A percentile compares a stretch with the other conserved stretches of the same genome.
Evolutionary conservation across 2,329 filamentous ascomycete genomes (phyloP).

Genomic region (Penicillium sp.): DNA sequence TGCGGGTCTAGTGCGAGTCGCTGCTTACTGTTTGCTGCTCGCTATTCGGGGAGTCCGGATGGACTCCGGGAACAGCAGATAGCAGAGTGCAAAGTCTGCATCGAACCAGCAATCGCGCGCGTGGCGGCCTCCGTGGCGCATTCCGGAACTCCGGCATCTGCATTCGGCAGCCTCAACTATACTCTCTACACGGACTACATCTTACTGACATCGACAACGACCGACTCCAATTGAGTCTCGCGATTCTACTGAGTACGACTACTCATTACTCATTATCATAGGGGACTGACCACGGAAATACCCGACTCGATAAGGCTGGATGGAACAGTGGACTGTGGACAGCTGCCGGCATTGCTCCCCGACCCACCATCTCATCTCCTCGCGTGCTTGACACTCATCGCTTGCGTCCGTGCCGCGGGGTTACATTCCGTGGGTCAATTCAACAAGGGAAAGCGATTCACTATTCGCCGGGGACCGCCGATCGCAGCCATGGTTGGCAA

Average conservation of each 20-base stretch:
- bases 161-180: background rate
- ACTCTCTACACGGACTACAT: background rate
- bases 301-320: background rate
- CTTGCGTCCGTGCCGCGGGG: constrained; percentile 19
- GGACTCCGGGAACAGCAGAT: constrained; percentile 1
- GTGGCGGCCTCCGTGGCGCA: constrained; percentile 1
- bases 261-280: too few relatives aligned
- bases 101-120: background rate
- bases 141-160: constrained; percentile 2
- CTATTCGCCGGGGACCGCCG: constrained; percentile 18
- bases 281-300: too few relatives aligned
- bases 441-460: background rate
- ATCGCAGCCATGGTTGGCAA: constrained; percentile 27
- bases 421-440: constrained; percentile 33
- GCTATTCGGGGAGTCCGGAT: background rate
- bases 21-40: background rate
- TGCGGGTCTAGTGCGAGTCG: background rate
- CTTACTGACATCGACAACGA: background rate
- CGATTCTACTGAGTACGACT: too few relatives aligned
- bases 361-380: background rate
- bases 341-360: background rate
- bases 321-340: background rate
- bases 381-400: constrained; percentile 2
- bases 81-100: background rate
- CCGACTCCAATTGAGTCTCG: too few relatives aligned